phyloP scores from a whole-genome alignment of 441 rosid genomes.

The Biscutella auriculata region DNA sequence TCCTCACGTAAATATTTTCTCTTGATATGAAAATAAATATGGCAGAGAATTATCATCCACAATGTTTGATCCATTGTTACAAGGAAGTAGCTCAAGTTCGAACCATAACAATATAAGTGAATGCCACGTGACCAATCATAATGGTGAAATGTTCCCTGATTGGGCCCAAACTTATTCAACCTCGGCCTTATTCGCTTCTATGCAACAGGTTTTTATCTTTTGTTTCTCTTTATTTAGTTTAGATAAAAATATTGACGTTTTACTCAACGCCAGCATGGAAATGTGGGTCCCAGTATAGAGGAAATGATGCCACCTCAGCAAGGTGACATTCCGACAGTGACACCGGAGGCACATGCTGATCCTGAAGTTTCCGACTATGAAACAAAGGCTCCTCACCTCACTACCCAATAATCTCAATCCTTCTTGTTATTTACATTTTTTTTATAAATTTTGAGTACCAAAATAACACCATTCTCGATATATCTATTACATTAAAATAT shows the following conservation, averaged over 20 bases:
- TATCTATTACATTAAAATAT: too few relatives aligned
- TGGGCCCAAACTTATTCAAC: slow-evolving; percentile 22
- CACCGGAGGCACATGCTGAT: slow-evolving; percentile 6
- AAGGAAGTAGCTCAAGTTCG: slow-evolving; percentile 25
- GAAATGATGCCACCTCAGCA: slow-evolving; percentile 23
- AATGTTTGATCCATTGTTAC: slow-evolving; percentile 21
- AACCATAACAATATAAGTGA: slow-evolving; percentile 23
- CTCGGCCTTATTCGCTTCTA: slow-evolving; percentile 12
- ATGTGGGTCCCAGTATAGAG: slow-evolving; percentile 17
- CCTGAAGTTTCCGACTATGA: slow-evolving; percentile 15
- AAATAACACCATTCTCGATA: too few relatives aligned
- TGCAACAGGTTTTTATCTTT: slow-evolving; percentile 7
- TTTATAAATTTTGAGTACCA: too few relatives aligned
- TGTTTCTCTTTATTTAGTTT: too few relatives aligned
- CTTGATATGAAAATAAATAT: not conserved
- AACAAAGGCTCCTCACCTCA: slow-evolving; percentile 9
- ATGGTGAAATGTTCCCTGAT: slow-evolving; percentile 17
- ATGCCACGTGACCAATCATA: slow-evolving; percentile 13
- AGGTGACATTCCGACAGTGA: slow-evolving; percentile 9
- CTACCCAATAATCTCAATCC: slow-evolving; percentile 8
- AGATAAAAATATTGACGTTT: not conserved
- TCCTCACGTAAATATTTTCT: not conserved
- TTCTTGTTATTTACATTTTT: not conserved
- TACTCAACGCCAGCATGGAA: slow-evolving; percentile 12
- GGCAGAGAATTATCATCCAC: slow-evolving; percentile 21